Percentiles rank a stretch among this genome's conserved stretches.
Conservation (phyloP, 371 early-diverging fungal species). For the Fennellomyces sp. region DNA sequence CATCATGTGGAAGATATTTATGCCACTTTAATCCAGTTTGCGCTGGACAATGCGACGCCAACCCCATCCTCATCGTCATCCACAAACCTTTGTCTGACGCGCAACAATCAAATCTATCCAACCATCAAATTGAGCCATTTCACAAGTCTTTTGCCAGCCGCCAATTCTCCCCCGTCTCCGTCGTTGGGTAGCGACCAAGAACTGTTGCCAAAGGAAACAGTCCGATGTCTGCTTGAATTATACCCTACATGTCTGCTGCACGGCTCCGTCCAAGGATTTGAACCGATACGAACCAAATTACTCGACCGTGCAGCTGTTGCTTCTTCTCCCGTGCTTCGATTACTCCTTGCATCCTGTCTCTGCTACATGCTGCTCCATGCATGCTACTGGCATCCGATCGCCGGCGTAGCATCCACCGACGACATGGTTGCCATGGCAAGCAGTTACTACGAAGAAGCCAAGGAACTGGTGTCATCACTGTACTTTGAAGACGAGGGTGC, state of each 20-base stretch:
- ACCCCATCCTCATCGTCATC: slow-evolving; percentile 7
- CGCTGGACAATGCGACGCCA: slow-evolving; percentile 35
- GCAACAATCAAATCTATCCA: slow-evolving; percentile 42
- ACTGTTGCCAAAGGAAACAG: not conserved
- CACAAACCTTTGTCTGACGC: slow-evolving; percentile 30
- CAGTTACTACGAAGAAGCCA: slow-evolving; percentile 43
- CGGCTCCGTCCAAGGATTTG: slow-evolving; percentile 41
- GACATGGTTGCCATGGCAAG: slow-evolving; percentile 17
- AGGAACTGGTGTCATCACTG: slow-evolving; percentile 30
- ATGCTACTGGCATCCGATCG: slow-evolving; percentile 42
- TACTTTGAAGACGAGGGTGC: slow-evolving; percentile 38
- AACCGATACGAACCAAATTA: slow-evolving; percentile 17
- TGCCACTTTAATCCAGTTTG: slow-evolving; percentile 38
- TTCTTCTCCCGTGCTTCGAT: slow-evolving; percentile 23
- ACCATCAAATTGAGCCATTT: slow-evolving; percentile 44
- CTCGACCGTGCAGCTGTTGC: slow-evolving; percentile 2
- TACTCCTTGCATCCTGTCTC: slow-evolving; percentile 36
- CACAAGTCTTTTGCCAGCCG: slow-evolving; percentile 39
- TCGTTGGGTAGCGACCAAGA: slow-evolving; percentile 1
- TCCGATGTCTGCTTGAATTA: slow-evolving; percentile 18
- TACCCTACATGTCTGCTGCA: slow-evolving; percentile 45
- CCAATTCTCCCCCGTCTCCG: not conserved
- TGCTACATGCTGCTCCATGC: slow-evolving; percentile 50
- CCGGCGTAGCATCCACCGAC: slow-evolving; percentile 16
- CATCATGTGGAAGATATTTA: slow-evolving; percentile 44